A percentile compares a stretch with the other conserved stretches of the same genome.
These are phyloP conservation scores for Mimosa pudica DNA, from an alignment of 306 rosid species.

Conservation along the genomic window DNA sequence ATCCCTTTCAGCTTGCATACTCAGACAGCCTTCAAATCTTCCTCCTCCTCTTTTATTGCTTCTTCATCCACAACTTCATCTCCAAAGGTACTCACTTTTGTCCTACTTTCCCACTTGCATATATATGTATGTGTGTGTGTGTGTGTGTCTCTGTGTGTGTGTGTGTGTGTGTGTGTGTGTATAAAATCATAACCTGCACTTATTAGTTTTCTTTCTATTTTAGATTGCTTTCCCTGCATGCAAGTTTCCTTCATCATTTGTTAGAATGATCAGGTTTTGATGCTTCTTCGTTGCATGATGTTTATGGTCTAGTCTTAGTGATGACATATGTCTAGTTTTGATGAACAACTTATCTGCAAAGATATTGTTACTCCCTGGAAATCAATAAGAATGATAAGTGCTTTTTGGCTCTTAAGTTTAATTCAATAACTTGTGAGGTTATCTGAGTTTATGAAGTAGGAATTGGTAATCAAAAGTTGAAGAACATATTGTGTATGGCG, in stretches of 20 bases:
- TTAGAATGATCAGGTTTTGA: not conserved
- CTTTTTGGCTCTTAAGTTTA: not conserved
- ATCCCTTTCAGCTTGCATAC: constrained; percentile 25
- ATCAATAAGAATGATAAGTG: not conserved
- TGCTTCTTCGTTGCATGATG: constrained; percentile 12
- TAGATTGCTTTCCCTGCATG: constrained; percentile 15
- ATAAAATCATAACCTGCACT: not conserved
- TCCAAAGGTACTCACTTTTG: constrained; percentile 29
- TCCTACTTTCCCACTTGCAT: not conserved
- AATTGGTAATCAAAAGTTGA: constrained; percentile 19
- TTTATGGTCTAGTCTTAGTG: constrained; percentile 7
- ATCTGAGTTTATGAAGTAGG: not conserved
- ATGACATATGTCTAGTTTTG: constrained; percentile 14
- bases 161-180: too few species aligned
- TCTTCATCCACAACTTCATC: constrained; percentile 32
- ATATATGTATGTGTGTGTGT: too few species aligned
- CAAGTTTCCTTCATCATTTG: not conserved
- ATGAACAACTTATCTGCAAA: constrained; percentile 6
- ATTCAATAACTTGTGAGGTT: not conserved
- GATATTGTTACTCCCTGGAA: not conserved
- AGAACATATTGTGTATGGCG: not conserved
- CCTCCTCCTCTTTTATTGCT: not conserved
- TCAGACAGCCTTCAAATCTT: not conserved
- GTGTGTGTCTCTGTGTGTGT: too few species aligned
- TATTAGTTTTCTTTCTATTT: not conserved